Percentiles rank a stretch among this genome's conserved stretches.
Conservation (phyloP, 2,329 filamentous ascomycete genomes). For the Aspergillus hiratsukae region DNA sequence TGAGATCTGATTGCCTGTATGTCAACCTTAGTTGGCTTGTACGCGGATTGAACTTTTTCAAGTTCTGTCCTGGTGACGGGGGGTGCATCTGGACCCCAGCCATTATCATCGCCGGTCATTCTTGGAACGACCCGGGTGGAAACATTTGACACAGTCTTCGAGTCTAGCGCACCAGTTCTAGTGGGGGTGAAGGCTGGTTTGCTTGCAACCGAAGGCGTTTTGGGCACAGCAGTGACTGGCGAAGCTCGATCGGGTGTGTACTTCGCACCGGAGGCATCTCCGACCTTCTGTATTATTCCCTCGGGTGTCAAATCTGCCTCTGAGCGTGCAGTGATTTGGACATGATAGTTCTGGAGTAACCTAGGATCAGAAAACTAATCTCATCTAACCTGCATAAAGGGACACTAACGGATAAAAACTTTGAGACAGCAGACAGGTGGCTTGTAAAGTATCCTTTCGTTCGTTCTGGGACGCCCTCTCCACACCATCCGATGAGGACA, state of each 20-base stretch:
- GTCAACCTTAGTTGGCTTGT: conserved; percentile 93
- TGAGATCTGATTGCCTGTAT: conserved; percentile 78
- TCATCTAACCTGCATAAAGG: conserved; percentile 2
- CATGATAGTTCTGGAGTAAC: conserved; percentile 70
- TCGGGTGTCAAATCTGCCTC: conserved; percentile 85
- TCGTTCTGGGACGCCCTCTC: conserved; percentile 93
- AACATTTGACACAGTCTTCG: conserved; percentile 59
- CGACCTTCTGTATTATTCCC: conserved; percentile 84
- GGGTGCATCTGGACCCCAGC: conserved; percentile 94
- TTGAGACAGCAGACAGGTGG: conserved; percentile 82
- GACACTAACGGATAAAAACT: conserved; percentile 69
- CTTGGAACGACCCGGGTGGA: conserved; percentile 50
- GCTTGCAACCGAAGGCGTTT: conserved; percentile 64
- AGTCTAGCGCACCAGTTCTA: conserved; percentile 51
- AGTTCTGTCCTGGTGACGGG: conserved; percentile 79
- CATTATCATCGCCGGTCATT: conserved; percentile 69
- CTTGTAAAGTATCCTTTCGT: conserved; percentile 99
- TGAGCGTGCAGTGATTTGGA: conserved; percentile 92
- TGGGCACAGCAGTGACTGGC: conserved; percentile 50
- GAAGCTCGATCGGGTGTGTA: conserved; percentile 69
- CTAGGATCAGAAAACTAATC: conserved; percentile 1
- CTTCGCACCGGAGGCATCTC: conserved; percentile 90
- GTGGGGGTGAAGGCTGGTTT: conserved; percentile 91
- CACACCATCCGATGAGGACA: conserved; percentile 93
- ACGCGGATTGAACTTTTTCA: conserved; percentile 87